Evolutionary conservation across 1,284 basidiomycete genomes (phyloP).

Genomic region (Salmacisia buchloeana): DNA sequence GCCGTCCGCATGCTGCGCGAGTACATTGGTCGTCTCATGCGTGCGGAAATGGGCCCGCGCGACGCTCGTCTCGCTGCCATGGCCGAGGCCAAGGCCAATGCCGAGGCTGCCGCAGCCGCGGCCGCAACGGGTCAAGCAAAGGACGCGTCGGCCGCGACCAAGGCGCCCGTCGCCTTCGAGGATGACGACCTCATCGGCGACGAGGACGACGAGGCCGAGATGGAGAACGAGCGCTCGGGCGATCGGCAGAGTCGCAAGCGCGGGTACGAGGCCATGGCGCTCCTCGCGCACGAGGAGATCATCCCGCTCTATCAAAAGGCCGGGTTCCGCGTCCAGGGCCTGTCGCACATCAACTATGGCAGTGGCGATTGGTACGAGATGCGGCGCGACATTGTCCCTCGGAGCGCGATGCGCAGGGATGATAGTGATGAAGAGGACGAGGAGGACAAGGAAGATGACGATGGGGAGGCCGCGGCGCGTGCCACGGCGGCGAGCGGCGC

Average conservation of each 20-base stretch:
- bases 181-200: conserved; percentile 6
- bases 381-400: conserved; percentile 29
- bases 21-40: conserved; percentile 22
- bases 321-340: conserved; percentile 35
- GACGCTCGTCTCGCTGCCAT: background rate
- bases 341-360: conserved; percentile 39
- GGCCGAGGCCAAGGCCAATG: background rate
- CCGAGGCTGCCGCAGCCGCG: background rate
- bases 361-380: conserved; percentile 45
- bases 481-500: too few relatives aligned
- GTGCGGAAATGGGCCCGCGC: conserved; percentile 15
- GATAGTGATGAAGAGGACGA: background rate
- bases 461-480: too few relatives aligned
- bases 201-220: conserved; percentile 22
- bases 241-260: conserved; percentile 18
- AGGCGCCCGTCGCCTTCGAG: background rate
- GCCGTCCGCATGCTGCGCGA: conserved; percentile 33
- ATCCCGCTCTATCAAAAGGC: conserved; percentile 36
- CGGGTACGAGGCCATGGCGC: conserved; percentile 40
- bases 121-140: background rate
- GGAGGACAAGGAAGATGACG: background rate
- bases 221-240: conserved; percentile 11
- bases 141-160: background rate
- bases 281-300: conserved; percentile 39
- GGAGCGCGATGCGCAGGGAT: background rate